Percentiles rank a stretch among this genome's conserved stretches.
Evolutionary conservation across 2,329 filamentous ascomycete species (phyloP).

Genomic region (Hypoxylon sp.): DNA sequence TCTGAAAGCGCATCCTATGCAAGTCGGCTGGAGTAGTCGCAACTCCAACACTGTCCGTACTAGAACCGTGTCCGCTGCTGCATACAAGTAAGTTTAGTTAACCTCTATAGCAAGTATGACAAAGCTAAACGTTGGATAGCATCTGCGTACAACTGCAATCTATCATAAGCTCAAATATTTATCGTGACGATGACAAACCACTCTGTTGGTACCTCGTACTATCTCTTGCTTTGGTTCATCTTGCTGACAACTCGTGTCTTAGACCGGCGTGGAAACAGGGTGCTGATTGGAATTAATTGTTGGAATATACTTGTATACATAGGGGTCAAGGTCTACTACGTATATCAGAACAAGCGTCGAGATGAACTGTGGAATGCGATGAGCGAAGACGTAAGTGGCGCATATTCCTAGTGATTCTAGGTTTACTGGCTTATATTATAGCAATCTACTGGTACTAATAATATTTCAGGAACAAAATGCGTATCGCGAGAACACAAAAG

Average conservation of each 20-base stretch:
- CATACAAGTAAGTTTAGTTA: conserved; percentile 52
- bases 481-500: conserved; percentile 45
- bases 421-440: not conserved
- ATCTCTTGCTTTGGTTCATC: not conserved
- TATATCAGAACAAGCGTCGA: conserved; percentile 57
- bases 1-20: conserved; percentile 55
- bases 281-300: conserved; percentile 53
- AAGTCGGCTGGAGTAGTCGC: conserved; percentile 57
- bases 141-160: conserved; percentile 64
- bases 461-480: conserved; percentile 36
- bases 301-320: conserved; percentile 55
- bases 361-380: conserved; percentile 44
- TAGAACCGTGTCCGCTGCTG: conserved; percentile 57
- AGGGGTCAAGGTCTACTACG: conserved; percentile 58
- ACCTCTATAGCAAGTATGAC: not conserved
- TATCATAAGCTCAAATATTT: conserved; percentile 64
- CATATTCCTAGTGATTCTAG: no score
- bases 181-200: conserved; percentile 63
- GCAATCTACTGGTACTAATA: conserved; percentile 5
- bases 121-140: conserved; percentile 35
- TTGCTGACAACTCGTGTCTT: conserved; percentile 8
- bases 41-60: conserved; percentile 59
- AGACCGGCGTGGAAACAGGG: conserved; percentile 59
- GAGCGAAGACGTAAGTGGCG: conserved; percentile 40
- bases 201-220: conserved; percentile 48